Evolutionary conservation across 2,329 filamentous ascomycete genomes (phyloP).

Genomic region (Calonectria hongkongensis): DNA sequence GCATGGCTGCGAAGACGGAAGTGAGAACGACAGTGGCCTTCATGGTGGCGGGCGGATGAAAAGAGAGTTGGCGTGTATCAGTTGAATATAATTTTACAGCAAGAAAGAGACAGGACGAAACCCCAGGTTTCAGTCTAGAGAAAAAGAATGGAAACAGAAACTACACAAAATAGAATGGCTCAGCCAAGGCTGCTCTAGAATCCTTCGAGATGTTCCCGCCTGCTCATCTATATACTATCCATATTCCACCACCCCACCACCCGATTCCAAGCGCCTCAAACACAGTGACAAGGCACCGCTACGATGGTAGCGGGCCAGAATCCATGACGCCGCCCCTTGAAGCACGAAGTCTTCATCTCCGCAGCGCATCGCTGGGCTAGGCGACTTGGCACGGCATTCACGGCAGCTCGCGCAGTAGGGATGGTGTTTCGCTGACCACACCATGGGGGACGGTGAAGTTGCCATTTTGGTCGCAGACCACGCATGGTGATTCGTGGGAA

Average conservation of each 20-base stretch:
- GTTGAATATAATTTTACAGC: not conserved
- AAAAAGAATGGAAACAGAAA: slow-evolving; percentile 9
- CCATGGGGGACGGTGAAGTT: slow-evolving; percentile 15
- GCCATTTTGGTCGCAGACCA: not conserved
- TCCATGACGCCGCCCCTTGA: slow-evolving; percentile 22
- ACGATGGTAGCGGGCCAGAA: slow-evolving; percentile 1
- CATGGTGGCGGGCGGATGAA: slow-evolving; percentile 25
- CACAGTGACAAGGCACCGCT: slow-evolving; percentile 6
- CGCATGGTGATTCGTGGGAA: not conserved
- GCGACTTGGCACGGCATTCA: slow-evolving; percentile 47
- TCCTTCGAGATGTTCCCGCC: not conserved
- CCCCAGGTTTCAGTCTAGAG: slow-evolving; percentile 25
- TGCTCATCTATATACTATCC: slow-evolving; percentile 25
- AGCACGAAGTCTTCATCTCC: slow-evolving; percentile 29
- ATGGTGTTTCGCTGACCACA: slow-evolving; percentile 21
- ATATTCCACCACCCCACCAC: not conserved
- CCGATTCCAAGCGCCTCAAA: not conserved
- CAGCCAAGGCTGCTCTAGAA: slow-evolving; percentile 20
- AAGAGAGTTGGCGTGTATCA: not conserved
- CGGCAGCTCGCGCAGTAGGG: slow-evolving; percentile 37
- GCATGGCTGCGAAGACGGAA: slow-evolving; percentile 50
- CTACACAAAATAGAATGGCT: slow-evolving; percentile 17
- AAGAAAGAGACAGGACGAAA: slow-evolving; percentile 24
- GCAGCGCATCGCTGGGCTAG: slow-evolving; percentile 3
- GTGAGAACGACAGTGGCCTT: slow-evolving; percentile 45